These are phyloP conservation scores for Trichoderma polysporum DNA, from an alignment of 2,329 filamentous ascomycete genomes.

Conservation along the genomic window DNA sequence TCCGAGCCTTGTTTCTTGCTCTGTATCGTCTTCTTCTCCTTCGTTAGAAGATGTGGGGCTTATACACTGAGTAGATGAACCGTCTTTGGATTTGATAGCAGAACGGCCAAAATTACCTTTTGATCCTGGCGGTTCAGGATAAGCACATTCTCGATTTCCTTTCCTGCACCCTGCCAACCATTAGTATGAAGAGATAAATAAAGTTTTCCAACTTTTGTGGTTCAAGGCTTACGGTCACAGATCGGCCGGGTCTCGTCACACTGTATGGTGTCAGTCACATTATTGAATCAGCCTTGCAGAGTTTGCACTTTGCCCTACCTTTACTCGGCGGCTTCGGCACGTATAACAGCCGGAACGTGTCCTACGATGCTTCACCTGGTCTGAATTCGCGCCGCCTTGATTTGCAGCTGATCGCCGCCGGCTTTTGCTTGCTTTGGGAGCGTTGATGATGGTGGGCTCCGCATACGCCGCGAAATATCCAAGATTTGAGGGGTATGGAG, in stretches of 20 bases:
- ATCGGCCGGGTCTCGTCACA: slow-evolving; percentile 87
- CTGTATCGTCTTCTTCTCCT: slow-evolving; percentile 48
- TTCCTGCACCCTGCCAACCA: slow-evolving; percentile 75
- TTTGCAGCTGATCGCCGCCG: slow-evolving; percentile 49
- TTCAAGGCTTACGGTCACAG: slow-evolving; percentile 66
- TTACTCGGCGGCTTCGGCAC: slow-evolving; percentile 84
- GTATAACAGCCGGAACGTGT: slow-evolving; percentile 93
- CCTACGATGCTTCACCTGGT: slow-evolving; percentile 87
- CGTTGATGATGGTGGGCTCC: slow-evolving; percentile 49
- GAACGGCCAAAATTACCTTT: slow-evolving; percentile 35
- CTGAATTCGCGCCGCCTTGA: slow-evolving; percentile 44
- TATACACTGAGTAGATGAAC: slow-evolving; percentile 38
- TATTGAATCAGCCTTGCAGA: background rate
- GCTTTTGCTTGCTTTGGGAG: slow-evolving; percentile 48
- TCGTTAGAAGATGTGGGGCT: slow-evolving; percentile 57
- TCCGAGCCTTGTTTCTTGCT: slow-evolving; percentile 46
- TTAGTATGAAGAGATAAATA: slow-evolving; percentile 17
- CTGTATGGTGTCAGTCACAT: slow-evolving; percentile 43
- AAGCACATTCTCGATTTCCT: slow-evolving; percentile 85
- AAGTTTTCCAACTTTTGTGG: slow-evolving; percentile 18
- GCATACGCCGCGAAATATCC: slow-evolving; percentile 52
- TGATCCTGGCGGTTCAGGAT: slow-evolving; percentile 66
- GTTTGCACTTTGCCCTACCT: slow-evolving; percentile 47
- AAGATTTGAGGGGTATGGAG: slow-evolving; percentile 44
- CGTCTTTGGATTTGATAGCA: slow-evolving; percentile 40